Evolutionary conservation across 2,329 filamentous ascomycete genomes (phyloP).

Genomic region (Apiospora kogelbergensis): DNA sequence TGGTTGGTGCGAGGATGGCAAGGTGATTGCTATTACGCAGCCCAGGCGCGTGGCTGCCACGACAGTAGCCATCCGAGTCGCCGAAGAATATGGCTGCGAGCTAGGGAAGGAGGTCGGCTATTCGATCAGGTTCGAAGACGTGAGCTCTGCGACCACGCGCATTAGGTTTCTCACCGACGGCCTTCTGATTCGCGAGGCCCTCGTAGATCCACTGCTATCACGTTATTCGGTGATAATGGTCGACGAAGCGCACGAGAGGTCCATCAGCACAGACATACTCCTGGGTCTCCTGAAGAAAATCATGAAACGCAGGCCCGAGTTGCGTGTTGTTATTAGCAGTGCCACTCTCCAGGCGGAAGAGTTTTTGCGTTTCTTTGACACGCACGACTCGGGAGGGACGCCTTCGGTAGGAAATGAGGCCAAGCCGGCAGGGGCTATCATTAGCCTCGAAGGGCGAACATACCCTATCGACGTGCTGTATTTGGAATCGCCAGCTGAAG

Average conservation of each 20-base stretch:
- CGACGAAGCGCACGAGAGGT: slow-evolving; percentile 94
- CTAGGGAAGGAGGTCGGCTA: slow-evolving; percentile 91
- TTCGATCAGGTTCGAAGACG: slow-evolving; percentile 89
- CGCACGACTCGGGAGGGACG: slow-evolving; percentile 37
- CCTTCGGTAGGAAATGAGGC: slow-evolving; percentile 26
- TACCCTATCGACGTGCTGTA: slow-evolving; percentile 89
- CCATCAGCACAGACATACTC: slow-evolving; percentile 87
- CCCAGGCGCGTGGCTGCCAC: slow-evolving; percentile 88
- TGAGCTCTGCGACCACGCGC: slow-evolving; percentile 78
- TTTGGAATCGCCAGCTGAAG: slow-evolving; percentile 72
- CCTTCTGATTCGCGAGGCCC: slow-evolving; percentile 83
- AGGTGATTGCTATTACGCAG: slow-evolving; percentile 83
- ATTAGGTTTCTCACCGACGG: slow-evolving; percentile 98
- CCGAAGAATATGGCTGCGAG: slow-evolving; percentile 83
- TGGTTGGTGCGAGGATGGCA: slow-evolving; percentile 85
- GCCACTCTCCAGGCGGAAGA: slow-evolving; percentile 89
- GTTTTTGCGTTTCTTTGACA: slow-evolving; percentile 75
- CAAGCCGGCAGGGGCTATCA: slow-evolving; percentile 54
- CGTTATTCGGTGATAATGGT: slow-evolving; percentile 97
- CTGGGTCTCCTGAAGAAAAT: slow-evolving; percentile 93
- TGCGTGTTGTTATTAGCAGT: slow-evolving; percentile 88
- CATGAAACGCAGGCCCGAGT: slow-evolving; percentile 71
- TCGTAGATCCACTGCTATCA: slow-evolving; percentile 88
- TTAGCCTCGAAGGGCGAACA: slow-evolving; percentile 83
- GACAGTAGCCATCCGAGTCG: slow-evolving; percentile 83